Base-by-base conservation (phyloP, 345 rosid genomes). In the Eucalyptus polybractea region DNA sequence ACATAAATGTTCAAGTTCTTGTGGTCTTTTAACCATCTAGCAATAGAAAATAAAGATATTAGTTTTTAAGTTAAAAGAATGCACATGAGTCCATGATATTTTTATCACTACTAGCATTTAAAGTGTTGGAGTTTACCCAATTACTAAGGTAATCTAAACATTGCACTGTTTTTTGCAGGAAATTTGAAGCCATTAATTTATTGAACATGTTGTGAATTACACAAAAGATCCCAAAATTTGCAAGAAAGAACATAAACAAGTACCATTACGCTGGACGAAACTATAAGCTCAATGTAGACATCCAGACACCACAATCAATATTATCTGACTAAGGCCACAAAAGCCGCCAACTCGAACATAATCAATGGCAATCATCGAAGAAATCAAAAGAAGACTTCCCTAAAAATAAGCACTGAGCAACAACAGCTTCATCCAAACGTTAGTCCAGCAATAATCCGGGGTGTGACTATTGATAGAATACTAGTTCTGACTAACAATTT, bases 1-100 rank as follows among this genome's bases (percentile, higher is more conserved):
- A 96, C 98, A 88, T 94, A 98, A 90, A 98, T 90, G 87, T 95
- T 93, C 58, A 97, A 86, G 86, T 94, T 94, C 91, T 93, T 96
- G 47, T 94, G 93, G 88, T 93, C 96, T 92, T 93, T 96, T 93
- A 98, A 92, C 99, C 99, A 98, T 93, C 99, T 98, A 95, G 90
- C 60, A 88, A 81, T 88, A 50, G 81, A 89, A 87, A 89, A 24
- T 80, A 31, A 89, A 62, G 45, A 83, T 89, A 88, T 91, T 29
- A 89, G 86, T 50, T 24, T 51, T 31, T 80, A 62, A 85, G 87
- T 62, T 13, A 76, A n/a, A 16, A 88, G 8, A 42, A 24, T 50
- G 24, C 22, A 13, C 47, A 40, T 10, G 29, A 76, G 47, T 76
- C 85, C 85, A 76, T 76, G 29, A 65, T 37, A 3, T 40, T 69